Base-by-base conservation (phyloP, 208 protist species). In the Novymonas esmeraldas region DNA sequence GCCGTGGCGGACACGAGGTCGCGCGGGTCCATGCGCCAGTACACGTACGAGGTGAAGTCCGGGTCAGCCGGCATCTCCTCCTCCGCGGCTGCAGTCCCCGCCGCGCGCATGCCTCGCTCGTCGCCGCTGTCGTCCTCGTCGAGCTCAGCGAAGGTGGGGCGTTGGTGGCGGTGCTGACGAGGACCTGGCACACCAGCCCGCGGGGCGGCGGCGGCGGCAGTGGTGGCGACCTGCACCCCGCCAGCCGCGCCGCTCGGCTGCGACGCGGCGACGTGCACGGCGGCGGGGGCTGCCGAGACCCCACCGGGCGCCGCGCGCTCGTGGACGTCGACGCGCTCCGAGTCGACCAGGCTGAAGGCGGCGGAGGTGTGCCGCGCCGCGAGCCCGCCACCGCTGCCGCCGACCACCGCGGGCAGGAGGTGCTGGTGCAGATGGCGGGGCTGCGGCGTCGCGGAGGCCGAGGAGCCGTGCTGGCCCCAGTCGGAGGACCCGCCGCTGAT, bases 41-140 rank as follows among this genome's bases (percentile, higher is more conserved):
- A 95, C 31, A 82, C 79, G 59, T 82, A 95, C 2, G 76, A 79
- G 59, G 82, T 69, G 66, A 90, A 97, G 14, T 97, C 89, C 2
- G 75, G 46, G 48, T 93, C 87, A 11, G 79, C 60, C 20, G 61
- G 57, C 22, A 83, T 54, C 46, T 92, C 64, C 38, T 78, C 73
- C 34, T 72, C 58, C 22, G 36, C 59, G n/a, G n/a, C 6, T n/a
- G 6, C 45, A 7, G 36, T 11, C 7, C 5, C 36, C 7, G 7
- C 36, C 7, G 36, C 36, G 36, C 36, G 7, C 7, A 5, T 41
- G 36, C 36, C 36, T 14, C 5, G 7, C 7, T 41, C 7, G 36
- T 11, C 49, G 14, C 3, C 55, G 11, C 5, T 20, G 14, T 26
- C 20, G 22, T 22, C 39, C 22, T 61, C 24, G 22, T 22, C n/a